These are phyloP conservation scores for Chrysopogon serrulatus DNA, from an alignment of 176 grass and related monocot genomes.

Conservation along the genomic window DNA sequence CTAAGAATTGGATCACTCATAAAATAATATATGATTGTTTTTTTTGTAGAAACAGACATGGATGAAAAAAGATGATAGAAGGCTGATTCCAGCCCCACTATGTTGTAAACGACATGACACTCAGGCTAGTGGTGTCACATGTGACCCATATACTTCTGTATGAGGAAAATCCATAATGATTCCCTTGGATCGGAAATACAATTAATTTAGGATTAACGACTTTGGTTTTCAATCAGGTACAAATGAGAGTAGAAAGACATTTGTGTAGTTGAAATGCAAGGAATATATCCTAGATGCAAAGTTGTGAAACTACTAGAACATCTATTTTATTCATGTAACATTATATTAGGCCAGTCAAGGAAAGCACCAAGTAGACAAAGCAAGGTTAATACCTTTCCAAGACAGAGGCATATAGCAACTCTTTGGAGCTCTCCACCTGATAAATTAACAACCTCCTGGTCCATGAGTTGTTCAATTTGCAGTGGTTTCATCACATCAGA, in stretches of 20 bases:
- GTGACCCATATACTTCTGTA: not conserved
- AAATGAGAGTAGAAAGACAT: not conserved
- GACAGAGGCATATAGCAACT: slow-evolving; percentile 88
- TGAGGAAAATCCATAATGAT: not conserved
- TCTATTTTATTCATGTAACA: not conserved
- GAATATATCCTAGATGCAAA: not conserved
- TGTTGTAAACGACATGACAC: slow-evolving; percentile 7
- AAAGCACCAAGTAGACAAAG: not conserved
- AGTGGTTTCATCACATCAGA: slow-evolving; percentile 98
- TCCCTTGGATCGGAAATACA: not conserved
- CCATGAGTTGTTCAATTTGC: slow-evolving; percentile 93
- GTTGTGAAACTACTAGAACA: not conserved
- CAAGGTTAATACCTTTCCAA: slow-evolving; percentile 71
- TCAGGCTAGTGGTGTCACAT: not conserved
- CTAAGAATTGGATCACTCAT: too few species aligned
- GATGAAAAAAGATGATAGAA: not conserved
- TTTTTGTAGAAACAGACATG: not conserved
- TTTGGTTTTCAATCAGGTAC: not conserved
- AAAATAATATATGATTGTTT: not conserved
- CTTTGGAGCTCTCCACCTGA: slow-evolving; percentile 98
- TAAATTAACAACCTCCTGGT: slow-evolving; percentile 87
- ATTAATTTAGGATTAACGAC: not conserved
- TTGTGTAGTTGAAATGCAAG: not conserved
- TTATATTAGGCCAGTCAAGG: not conserved
- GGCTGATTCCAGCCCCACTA: not conserved